These are phyloP conservation scores for Kalaharituber pfeilii DNA, from an alignment of 2,329 filamentous ascomycete genomes.

Conservation along the genomic window DNA sequence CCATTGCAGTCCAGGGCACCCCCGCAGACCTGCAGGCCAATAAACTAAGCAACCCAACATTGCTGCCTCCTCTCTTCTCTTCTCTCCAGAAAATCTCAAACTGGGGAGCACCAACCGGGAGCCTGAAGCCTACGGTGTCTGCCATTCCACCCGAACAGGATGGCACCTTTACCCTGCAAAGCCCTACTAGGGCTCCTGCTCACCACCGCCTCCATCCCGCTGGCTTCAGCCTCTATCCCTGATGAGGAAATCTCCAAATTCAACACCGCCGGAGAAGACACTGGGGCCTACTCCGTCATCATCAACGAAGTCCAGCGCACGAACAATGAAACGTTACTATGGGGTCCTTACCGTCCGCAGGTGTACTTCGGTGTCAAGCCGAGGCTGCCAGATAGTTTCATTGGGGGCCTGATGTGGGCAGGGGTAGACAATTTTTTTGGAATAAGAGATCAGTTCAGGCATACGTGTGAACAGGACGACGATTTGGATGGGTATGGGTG, in stretches of 20 bases:
- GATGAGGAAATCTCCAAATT: too few species aligned
- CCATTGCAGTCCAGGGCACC: too few species aligned
- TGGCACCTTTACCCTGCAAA: too few species aligned
- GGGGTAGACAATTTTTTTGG: slow-evolving; percentile 62
- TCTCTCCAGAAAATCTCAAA: too few species aligned
- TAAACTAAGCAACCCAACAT: too few species aligned
- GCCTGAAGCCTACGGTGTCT: too few species aligned
- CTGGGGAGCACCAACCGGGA: too few species aligned
- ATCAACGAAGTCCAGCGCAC: slow-evolving; percentile 11
- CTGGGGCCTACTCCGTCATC: background rate
- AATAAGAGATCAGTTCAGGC: slow-evolving; percentile 63
- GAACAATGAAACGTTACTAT: slow-evolving; percentile 68
- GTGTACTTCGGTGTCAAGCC: slow-evolving; percentile 85
- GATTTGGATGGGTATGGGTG: slow-evolving; percentile 92
- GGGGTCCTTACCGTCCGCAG: slow-evolving; percentile 89
- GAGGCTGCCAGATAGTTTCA: slow-evolving; percentile 61
- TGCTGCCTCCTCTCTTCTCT: too few species aligned
- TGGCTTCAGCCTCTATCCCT: background rate
- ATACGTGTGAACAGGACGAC: slow-evolving; percentile 91
- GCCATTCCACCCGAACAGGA: too few species aligned
- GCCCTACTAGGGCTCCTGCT: background rate
- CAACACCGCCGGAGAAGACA: background rate
- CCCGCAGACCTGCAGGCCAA: too few species aligned
- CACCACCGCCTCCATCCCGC: background rate
- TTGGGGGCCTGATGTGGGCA: slow-evolving; percentile 74